Conservation (phyloP, 2,329 filamentous ascomycete species). For the Penicillium sp. region DNA sequence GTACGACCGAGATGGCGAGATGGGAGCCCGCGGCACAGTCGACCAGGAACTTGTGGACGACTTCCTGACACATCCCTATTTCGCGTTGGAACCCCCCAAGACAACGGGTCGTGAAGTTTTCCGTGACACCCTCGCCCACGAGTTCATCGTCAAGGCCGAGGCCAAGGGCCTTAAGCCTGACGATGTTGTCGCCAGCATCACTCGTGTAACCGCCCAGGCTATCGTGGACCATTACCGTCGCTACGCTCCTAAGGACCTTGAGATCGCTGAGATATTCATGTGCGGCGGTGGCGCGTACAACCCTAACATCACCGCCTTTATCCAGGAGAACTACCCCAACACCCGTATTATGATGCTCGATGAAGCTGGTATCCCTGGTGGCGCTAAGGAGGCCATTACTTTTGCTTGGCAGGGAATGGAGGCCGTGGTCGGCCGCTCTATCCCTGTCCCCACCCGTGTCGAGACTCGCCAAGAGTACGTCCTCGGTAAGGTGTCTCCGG, state of each 20-base stretch:
- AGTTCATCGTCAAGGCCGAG: slow-evolving; percentile 43
- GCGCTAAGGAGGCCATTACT: slow-evolving; percentile 52
- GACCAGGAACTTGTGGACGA: slow-evolving; percentile 46
- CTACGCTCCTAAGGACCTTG: slow-evolving; percentile 41
- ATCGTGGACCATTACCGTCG: slow-evolving; percentile 39
- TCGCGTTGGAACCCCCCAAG: slow-evolving; percentile 45
- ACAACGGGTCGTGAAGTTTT: slow-evolving; percentile 54
- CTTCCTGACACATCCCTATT: slow-evolving; percentile 47
- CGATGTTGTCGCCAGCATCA: slow-evolving; percentile 52
- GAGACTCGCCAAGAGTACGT: slow-evolving; percentile 47
- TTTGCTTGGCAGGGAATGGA: slow-evolving; percentile 57
- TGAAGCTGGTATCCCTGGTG: slow-evolving; percentile 49
- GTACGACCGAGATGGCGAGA: slow-evolving; percentile 46
- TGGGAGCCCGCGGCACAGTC: slow-evolving; percentile 44
- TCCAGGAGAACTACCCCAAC: slow-evolving; percentile 44
- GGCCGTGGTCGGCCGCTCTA: slow-evolving; percentile 47
- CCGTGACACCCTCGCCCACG: slow-evolving; percentile 48
- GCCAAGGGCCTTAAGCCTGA: slow-evolving; percentile 40
- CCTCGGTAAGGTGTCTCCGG: slow-evolving; percentile 49
- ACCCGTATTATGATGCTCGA: slow-evolving; percentile 49
- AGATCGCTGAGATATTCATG: slow-evolving; percentile 52
- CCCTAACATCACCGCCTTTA: slow-evolving; percentile 48
- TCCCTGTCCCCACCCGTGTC: slow-evolving; percentile 48
- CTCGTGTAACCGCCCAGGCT: slow-evolving; percentile 51
- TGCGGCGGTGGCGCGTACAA: slow-evolving; percentile 53